Evolutionary conservation across 2,329 filamentous ascomycete genomes (phyloP).

Genomic region (Parascedosporium putredinis): DNA sequence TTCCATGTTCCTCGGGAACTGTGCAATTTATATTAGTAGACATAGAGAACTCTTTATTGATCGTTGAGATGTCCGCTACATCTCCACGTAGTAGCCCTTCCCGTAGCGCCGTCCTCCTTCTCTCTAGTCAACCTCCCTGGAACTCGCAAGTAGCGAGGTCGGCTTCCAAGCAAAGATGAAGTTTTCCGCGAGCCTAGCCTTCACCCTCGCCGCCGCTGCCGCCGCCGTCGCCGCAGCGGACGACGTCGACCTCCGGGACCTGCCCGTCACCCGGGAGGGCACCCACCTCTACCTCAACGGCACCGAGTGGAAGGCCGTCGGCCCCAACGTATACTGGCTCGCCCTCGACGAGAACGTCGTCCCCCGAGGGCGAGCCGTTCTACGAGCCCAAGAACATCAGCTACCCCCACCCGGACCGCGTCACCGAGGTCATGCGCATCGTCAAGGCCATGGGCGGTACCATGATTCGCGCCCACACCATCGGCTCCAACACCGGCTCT

Average conservation of each 20-base stretch:
- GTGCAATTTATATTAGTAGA: too few species aligned
- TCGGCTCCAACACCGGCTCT: constrained; percentile 35
- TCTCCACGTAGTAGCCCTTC: too few species aligned
- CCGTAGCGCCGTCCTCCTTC: too few species aligned
- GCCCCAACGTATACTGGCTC: constrained; percentile 40
- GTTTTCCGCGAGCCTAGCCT: background rate
- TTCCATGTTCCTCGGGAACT: too few species aligned
- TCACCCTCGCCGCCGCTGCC: background rate
- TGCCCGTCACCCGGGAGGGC: constrained; percentile 1
- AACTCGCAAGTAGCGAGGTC: too few species aligned
- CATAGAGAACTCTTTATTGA: too few species aligned
- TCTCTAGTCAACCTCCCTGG: too few species aligned
- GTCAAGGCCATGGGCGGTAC: constrained; percentile 33
- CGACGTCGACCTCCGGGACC: background rate
- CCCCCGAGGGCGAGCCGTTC: constrained; percentile 30
- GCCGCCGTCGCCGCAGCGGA: too few species aligned
- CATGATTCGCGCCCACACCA: constrained; percentile 33
- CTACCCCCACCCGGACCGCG: constrained; percentile 34
- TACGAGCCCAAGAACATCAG: constrained; percentile 31
- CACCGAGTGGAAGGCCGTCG: constrained; percentile 31
- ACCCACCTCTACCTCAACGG: constrained; percentile 19
- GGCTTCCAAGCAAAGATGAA: too few species aligned
- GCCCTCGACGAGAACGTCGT: constrained; percentile 39
- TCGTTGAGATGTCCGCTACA: too few species aligned
- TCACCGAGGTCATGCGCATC: constrained; percentile 34